Evolutionary conservation across 2,329 filamentous ascomycete genomes (phyloP), one percentile per base, ranked within the genome.

Genomic region (Lasiodiplodia theobromae): DNA sequence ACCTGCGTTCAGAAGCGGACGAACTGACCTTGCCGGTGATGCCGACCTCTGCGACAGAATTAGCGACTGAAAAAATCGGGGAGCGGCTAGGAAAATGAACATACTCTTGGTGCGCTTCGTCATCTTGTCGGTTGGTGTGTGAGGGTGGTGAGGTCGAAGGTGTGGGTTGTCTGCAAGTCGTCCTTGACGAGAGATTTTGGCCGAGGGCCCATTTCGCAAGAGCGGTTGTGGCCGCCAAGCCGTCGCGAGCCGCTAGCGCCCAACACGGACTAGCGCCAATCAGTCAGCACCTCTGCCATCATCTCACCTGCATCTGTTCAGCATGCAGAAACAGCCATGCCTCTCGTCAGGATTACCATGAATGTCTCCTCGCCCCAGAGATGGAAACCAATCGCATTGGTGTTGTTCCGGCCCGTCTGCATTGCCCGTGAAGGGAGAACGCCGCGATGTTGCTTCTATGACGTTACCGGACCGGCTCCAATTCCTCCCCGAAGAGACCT

Each of bases 21-120:
- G 44, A 63, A 63, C 58, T 51, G 58, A 63, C 58, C 58, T 97
- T 96, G 87, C 94, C 93, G 88, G 95, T 97, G 85, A 97, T 94
- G 85, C 93, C 93, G 90, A 97, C 94, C 92, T 97, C 67, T 68
- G 67, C 37, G 25, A 25, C 18, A 12, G 14, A 21, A 49, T 68
- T 62, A 68, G 66, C 56, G 25, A 21, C 53, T 25, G 67, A 14
- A 37, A 64, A 63, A 64, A 65, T 49, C 34, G 51, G 16, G 21
- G 11, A 11, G 25, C 10, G 34, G 21, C 28, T 3, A 12, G 16
- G 57, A 23, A 28, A 31, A 40, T 60, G 16, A n/a, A 63, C 66
- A 11, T 63, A 68, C 67, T 77, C 75, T 77, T 77, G 72, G 75
- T 69, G 73, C 74, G 77, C 73, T 78, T 78, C 72, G 77, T 77